These are phyloP conservation scores for Tolypocladium capitatum DNA, from an alignment of 2,329 filamentous ascomycete genomes.

Conservation along the genomic window DNA sequence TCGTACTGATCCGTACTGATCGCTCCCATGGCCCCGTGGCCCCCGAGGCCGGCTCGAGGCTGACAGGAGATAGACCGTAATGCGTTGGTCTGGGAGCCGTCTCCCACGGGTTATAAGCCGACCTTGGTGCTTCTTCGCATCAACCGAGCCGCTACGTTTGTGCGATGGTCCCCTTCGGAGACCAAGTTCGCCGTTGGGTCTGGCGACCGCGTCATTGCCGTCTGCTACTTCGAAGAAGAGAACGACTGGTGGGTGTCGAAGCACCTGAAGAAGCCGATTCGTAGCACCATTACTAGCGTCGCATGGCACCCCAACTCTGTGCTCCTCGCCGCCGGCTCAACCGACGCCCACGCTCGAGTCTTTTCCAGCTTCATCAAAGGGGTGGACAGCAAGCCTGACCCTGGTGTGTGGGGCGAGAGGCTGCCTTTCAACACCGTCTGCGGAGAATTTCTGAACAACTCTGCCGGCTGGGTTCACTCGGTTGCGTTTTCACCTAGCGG, in stretches of 20 bases:
- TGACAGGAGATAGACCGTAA: constrained; percentile 60
- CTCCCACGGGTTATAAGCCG: constrained; percentile 86
- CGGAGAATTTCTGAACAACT: constrained; percentile 91
- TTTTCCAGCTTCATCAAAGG: constrained; percentile 96
- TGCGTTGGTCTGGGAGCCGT: constrained; percentile 94
- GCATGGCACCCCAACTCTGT: constrained; percentile 98
- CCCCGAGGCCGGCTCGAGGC: not conserved
- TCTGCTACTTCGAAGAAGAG: constrained; percentile 98
- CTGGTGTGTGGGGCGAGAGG: constrained; percentile 85
- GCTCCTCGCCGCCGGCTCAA: constrained; percentile 86
- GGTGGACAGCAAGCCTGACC: constrained; percentile 72
- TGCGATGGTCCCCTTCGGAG: constrained; percentile 94
- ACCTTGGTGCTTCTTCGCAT: constrained; percentile 94
- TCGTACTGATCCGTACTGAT: constrained; percentile 12
- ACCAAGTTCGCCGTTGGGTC: constrained; percentile 96
- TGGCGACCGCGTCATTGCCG: constrained; percentile 84
- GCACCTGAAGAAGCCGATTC: constrained; percentile 97
- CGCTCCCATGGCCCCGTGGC: not conserved
- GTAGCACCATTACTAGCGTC: constrained; percentile 88
- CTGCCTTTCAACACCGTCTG: constrained; percentile 98
- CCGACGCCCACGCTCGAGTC: constrained; percentile 89
- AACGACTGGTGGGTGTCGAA: constrained; percentile 99
- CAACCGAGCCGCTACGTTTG: constrained; percentile 90
- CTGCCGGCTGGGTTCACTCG: constrained; percentile 90
- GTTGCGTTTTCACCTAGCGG: constrained; percentile 88